These are phyloP conservation scores for Caryopteris hybrid DNA, from an alignment of 305 asterid genomes.

Conservation along the genomic window DNA sequence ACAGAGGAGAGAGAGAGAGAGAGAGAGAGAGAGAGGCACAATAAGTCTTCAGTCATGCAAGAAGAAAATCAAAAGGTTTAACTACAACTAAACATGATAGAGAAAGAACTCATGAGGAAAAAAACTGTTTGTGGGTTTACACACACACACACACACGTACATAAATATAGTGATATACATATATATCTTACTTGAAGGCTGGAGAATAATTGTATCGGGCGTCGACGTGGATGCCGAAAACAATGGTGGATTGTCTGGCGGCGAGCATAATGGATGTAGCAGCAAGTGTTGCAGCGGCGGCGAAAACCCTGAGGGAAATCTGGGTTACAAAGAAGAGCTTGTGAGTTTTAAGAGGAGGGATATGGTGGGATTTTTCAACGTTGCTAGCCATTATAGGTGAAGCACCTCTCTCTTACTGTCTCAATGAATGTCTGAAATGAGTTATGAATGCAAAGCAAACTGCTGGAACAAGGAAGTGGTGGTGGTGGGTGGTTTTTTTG, in stretches of 20 bases:
- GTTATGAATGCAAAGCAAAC: conserved; percentile 6
- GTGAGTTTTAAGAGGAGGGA: conserved; percentile 11
- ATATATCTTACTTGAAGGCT: conserved; percentile 39
- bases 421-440: not conserved
- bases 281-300: conserved; percentile 29
- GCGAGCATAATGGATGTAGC: conserved; percentile 38
- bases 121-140: no score
- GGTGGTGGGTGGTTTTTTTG: conserved; percentile 19
- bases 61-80: no score
- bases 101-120: no score
- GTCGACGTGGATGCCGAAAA: conserved; percentile 28
- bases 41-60: no score
- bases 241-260: conserved; percentile 28
- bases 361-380: not conserved
- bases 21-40: no score
- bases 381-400: conserved; percentile 8
- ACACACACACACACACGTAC: no score
- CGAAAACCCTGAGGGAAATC: conserved; percentile 30
- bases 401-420: no score
- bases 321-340: conserved; percentile 28
- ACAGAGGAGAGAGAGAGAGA: no score
- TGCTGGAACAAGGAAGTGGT: not conserved
- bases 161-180: no score
- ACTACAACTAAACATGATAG: no score
- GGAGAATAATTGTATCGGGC: conserved; percentile 45